Evolutionary conservation across 352 stramenopile species (phyloP).

Genomic region (Aphanomyces astaci): DNA sequence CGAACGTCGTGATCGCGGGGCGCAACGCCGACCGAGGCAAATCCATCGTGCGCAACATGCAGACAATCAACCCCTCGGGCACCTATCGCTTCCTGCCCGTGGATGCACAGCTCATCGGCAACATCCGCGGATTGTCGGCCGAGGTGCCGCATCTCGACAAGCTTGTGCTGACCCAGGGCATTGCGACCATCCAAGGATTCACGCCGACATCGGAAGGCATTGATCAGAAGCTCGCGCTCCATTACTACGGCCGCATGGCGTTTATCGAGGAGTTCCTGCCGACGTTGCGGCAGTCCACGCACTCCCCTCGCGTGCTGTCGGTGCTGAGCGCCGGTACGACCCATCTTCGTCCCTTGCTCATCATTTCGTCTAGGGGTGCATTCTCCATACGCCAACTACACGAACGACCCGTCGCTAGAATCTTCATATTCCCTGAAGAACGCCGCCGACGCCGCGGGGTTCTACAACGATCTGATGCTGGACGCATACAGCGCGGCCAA

Average conservation of each 20-base stretch:
- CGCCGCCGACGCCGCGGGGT: slow-evolving; percentile 42
- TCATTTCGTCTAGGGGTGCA: slow-evolving; percentile 27
- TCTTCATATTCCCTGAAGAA: slow-evolving; percentile 38
- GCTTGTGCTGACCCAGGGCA: slow-evolving; percentile 51
- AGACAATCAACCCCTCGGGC: neutral
- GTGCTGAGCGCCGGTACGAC: slow-evolving; percentile 34
- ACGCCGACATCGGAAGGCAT: slow-evolving; percentile 43
- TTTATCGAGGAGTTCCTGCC: slow-evolving; percentile 33
- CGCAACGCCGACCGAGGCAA: neutral
- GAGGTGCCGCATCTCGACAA: slow-evolving; percentile 27
- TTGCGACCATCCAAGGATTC: slow-evolving; percentile 40
- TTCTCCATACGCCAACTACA: slow-evolving; percentile 30
- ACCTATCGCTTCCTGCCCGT: neutral
- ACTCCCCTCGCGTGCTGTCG: slow-evolving; percentile 29
- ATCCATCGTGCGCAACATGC: neutral
- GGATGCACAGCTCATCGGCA: neutral
- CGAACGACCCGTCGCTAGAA: slow-evolving; percentile 32
- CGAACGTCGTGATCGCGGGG: slow-evolving; percentile 1
- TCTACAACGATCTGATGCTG: slow-evolving; percentile 45
- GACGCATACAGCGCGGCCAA: slow-evolving; percentile 30
- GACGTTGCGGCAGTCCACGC: slow-evolving; percentile 19
- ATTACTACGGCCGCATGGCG: slow-evolving; percentile 39
- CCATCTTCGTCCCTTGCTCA: neutral
- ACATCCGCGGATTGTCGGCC: neutral
- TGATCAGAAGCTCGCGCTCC: slow-evolving; percentile 47